Base-by-base conservation (phyloP, 2,329 filamentous ascomycete genomes). In the Fusarium praegraminearum region DNA sequence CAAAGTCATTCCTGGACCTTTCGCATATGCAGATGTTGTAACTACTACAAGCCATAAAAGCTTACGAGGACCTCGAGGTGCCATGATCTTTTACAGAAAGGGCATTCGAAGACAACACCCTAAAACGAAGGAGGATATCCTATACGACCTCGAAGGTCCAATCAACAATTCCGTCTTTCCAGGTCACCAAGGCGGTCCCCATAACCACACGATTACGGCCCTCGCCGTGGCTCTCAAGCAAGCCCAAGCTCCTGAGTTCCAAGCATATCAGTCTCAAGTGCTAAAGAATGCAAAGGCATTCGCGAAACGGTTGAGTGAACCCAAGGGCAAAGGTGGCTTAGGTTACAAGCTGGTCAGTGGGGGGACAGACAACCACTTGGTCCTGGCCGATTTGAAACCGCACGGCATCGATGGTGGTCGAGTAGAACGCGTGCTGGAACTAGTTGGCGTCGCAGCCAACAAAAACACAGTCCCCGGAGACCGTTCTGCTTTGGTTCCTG, bases 1-100 rank as follows among this genome's bases (percentile, higher is more conserved):
- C 73, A 94, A 94, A 76, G 94, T 97, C 57, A 89, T 98, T 71
- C 93, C 94, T 44, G 91, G 92, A 65, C 96, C 96, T 52, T 99
- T 98, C 82, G 87, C 88, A 71, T 91, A 92, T 80, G 92, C 94
- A 71, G 96, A 99, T 79, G 91, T 99, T 63, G 96, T 99, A 71
- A 99, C 96, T 49, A 99, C 96, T 24, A 99, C 96, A 38, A 98
- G 93, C 67, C 96, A 99, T 87, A 99, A 99, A 86, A 97, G 93
- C 64, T 88, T 99, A 69, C 92, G 96, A 78, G 96, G 96, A 38
- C 96, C 96, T 38, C 90, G 96, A 77, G 96, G 96, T 73, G 96
- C 96, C 76, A 93, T 99, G 89, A 99, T 99, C 80, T 99, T 99
- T 87, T 99, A 91, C 89, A 91, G 96, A 75, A 97, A 93, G 82